phyloP scores from a whole-genome alignment of 2,329 filamentous ascomycete genomes.

The Claviceps sp. region DNA sequence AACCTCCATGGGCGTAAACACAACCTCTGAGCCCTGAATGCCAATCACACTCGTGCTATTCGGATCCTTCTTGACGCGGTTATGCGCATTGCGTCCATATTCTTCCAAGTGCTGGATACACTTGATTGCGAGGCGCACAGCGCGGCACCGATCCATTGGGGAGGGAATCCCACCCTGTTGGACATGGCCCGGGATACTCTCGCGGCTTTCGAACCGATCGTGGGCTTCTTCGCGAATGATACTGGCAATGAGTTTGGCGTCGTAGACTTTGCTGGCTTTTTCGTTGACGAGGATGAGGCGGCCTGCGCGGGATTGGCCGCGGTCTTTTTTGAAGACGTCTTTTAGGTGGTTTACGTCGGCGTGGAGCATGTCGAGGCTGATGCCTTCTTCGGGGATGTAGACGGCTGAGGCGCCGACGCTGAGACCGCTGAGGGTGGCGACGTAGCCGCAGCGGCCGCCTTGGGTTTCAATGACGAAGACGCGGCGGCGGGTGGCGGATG shows the following conservation, averaged over 20 bases:
- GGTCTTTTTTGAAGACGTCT: conserved; percentile 71
- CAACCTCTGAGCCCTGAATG: conserved; percentile 76
- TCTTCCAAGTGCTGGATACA: conserved; percentile 83
- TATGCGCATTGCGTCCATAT: conserved; percentile 52
- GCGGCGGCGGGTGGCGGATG: conserved; percentile 79
- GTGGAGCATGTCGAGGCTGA: conserved; percentile 84
- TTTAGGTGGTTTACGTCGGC: conserved; percentile 82
- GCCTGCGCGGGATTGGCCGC: conserved; percentile 76
- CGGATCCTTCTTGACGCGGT: conserved; percentile 59
- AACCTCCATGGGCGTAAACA: conserved; percentile 70
- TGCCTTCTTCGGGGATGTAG: conserved; percentile 93
- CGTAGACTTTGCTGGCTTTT: conserved; percentile 80
- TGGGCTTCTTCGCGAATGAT: conserved; percentile 92
- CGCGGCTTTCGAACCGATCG: conserved; percentile 81
- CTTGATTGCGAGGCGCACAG: conserved; percentile 83
- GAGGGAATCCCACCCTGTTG: conserved; percentile 89
- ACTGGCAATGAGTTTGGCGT: conserved; percentile 81
- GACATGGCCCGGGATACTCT: conserved; percentile 85
- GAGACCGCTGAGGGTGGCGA: conserved; percentile 80
- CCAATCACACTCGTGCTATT: conserved; percentile 74
- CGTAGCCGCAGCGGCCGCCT: conserved; percentile 85
- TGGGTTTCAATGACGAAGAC: conserved; percentile 98
- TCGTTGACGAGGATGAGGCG: conserved; percentile 96
- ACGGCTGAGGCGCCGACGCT: conserved; percentile 86
- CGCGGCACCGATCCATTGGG: conserved; percentile 89